Conservation (phyloP, 2,329 filamentous ascomycete genomes). For the Neoarthrinium moseri region DNA sequence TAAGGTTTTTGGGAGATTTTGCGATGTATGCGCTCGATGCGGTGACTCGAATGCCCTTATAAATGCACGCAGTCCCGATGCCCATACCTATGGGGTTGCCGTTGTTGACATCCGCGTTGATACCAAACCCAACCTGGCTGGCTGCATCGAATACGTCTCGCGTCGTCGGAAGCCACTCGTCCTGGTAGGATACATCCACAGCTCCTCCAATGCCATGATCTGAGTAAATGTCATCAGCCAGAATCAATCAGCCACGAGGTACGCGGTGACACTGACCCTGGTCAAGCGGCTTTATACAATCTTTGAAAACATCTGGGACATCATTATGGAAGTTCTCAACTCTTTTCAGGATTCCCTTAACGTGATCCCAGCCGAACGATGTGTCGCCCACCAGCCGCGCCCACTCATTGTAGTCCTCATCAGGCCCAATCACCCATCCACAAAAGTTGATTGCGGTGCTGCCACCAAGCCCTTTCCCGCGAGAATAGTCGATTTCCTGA, state of each 20-base stretch:
- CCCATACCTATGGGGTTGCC: constrained; percentile 21
- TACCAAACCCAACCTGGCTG: constrained; percentile 12
- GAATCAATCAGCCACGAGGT: not conserved
- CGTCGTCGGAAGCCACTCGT: constrained; percentile 14
- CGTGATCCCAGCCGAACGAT: constrained; percentile 41
- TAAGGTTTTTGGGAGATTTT: constrained; percentile 12
- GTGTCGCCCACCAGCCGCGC: constrained; percentile 50
- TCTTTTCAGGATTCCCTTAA: constrained; percentile 34
- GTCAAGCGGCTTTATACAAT: constrained; percentile 31
- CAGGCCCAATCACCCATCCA: constrained; percentile 43
- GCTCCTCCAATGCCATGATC: constrained; percentile 17
- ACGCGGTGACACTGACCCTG: constrained; percentile 7
- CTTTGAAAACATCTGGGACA: constrained; percentile 24
- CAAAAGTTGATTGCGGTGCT: constrained; percentile 41
- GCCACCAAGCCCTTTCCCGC: constrained; percentile 39
- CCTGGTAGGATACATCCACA: constrained; percentile 19
- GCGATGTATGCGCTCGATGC: constrained; percentile 36
- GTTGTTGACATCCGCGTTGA: constrained; percentile 18
- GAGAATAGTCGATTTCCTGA: constrained; percentile 35
- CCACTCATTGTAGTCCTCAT: constrained; percentile 49
- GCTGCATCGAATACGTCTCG: constrained; percentile 14
- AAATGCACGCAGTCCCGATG: constrained; percentile 19
- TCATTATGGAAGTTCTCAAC: constrained; percentile 46
- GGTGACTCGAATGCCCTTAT: constrained; percentile 35
- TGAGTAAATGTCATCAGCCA: constrained; percentile 7